A percentile compares a stretch with the other conserved stretches of the same genome.
phyloP scores from a whole-genome alignment of 1,284 basidiomycete genomes.

The Gymnopus androsaceus region DNA sequence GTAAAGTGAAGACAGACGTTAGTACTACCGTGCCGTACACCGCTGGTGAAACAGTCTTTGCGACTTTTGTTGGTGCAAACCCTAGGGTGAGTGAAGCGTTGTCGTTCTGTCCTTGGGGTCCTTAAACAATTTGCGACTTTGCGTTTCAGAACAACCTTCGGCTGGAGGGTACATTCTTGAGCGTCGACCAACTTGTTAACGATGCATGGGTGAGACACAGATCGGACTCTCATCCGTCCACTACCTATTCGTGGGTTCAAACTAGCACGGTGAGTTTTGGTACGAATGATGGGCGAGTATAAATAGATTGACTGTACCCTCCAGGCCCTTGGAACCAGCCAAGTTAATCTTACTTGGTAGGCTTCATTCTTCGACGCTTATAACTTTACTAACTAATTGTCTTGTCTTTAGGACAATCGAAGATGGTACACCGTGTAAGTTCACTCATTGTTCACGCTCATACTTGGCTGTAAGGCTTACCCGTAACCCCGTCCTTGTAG shows the following conservation, averaged over 20 bases:
- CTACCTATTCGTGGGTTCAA: constrained; percentile 68
- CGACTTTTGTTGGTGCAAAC: constrained; percentile 76
- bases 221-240: constrained; percentile 82
- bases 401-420: constrained; percentile 67
- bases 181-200: constrained; percentile 56
- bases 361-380: constrained; percentile 22
- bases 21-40: constrained; percentile 50
- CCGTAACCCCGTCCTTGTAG: constrained; percentile 30
- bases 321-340: constrained; percentile 60
- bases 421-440: constrained; percentile 53
- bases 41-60: constrained; percentile 60
- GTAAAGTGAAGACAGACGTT: constrained; percentile 67
- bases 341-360: constrained; percentile 66
- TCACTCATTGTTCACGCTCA: too few species aligned
- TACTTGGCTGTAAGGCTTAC: neutral
- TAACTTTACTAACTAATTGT: neutral
- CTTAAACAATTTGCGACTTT: neutral
- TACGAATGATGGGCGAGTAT: constrained; percentile 1
- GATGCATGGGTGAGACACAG: constrained; percentile 60
- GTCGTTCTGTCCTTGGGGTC: constrained; percentile 6
- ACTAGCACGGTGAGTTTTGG: constrained; percentile 48
- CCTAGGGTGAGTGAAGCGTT: constrained; percentile 60
- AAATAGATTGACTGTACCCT: neutral
- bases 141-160: constrained; percentile 70
- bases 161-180: constrained; percentile 74